Conservation (phyloP, 192 early-diverging fungal genomes). For the Backusella westeae region DNA sequence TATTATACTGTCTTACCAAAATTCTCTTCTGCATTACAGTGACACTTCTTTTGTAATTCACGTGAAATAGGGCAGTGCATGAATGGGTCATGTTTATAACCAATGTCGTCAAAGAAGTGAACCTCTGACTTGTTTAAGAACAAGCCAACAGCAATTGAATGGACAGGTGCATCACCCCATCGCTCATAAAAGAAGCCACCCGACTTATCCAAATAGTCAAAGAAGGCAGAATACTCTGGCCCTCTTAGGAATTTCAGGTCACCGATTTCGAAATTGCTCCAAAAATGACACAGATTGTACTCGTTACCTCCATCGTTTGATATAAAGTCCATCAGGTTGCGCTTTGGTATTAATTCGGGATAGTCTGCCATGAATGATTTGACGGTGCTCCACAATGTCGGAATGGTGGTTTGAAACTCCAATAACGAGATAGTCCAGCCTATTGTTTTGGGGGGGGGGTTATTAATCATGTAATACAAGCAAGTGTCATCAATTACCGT, state of each 20-base stretch:
- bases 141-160: slow-evolving; percentile 65
- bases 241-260: slow-evolving; percentile 68
- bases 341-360: slow-evolving; percentile 48
- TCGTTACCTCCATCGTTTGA: slow-evolving; percentile 49
- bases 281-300: slow-evolving; percentile 75
- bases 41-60: slow-evolving; percentile 45
- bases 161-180: slow-evolving; percentile 78
- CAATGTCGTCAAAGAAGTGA: slow-evolving; percentile 77
- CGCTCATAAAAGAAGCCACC: slow-evolving; percentile 90
- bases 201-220: slow-evolving; percentile 64
- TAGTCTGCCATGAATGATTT: slow-evolving; percentile 50
- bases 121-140: slow-evolving; percentile 63
- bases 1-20: slow-evolving; percentile 40
- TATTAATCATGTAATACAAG: neutral
- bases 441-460: neutral
- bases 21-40: slow-evolving; percentile 48
- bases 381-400: slow-evolving; percentile 70
- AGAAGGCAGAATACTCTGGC: slow-evolving; percentile 61
- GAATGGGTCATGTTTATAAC: slow-evolving; percentile 65
- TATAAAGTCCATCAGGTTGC: slow-evolving; percentile 47
- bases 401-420: slow-evolving; percentile 66
- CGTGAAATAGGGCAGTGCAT: slow-evolving; percentile 68
- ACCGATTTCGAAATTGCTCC: slow-evolving; percentile 91
- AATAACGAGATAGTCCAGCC: slow-evolving; percentile 60
- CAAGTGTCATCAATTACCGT: slow-evolving; percentile 49